These are phyloP conservation scores for Wallacemonas sp. DNA, from an alignment of 208 protist species.

Conservation along the genomic window DNA sequence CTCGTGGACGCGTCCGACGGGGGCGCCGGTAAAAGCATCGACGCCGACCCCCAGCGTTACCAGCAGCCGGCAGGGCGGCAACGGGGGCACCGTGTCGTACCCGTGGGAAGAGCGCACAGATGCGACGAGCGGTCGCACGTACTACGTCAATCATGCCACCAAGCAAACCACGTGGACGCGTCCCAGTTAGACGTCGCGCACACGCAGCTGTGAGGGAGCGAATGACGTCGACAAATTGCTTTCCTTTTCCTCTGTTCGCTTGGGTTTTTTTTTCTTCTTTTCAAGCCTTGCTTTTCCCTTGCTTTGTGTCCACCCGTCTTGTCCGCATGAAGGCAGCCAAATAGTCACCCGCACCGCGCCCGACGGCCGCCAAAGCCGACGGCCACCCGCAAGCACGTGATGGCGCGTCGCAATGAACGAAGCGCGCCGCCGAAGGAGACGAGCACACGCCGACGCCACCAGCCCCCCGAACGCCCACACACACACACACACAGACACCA, in stretches of 20 bases:
- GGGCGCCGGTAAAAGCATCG: neutral
- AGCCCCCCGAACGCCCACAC: no score
- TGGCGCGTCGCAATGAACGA: no score
- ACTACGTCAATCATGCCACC: slow-evolving; percentile 35
- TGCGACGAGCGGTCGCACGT: slow-evolving; percentile 16
- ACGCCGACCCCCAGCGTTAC: neutral
- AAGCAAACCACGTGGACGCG: slow-evolving; percentile 40
- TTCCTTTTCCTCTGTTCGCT: neutral
- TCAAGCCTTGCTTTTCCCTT: neutral
- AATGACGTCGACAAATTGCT: neutral
- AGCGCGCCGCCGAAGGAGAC: no score
- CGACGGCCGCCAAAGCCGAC: no score
- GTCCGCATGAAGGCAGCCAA: no score
- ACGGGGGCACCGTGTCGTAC: neutral
- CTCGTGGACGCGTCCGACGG: slow-evolving; percentile 42
- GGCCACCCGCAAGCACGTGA: no score
- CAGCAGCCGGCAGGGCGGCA: slow-evolving; percentile 5
- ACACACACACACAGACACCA: no score
- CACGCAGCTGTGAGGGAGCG: neutral
- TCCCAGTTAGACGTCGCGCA: slow-evolving; percentile 2
- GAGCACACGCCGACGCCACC: no score
- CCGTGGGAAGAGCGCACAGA: slow-evolving; percentile 28
- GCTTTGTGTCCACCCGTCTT: neutral
- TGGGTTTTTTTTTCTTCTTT: neutral
- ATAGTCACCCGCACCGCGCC: no score